These are phyloP conservation scores for Pythium scleroteichum DNA, from an alignment of 352 stramenopile species.

Conservation along the genomic window DNA sequence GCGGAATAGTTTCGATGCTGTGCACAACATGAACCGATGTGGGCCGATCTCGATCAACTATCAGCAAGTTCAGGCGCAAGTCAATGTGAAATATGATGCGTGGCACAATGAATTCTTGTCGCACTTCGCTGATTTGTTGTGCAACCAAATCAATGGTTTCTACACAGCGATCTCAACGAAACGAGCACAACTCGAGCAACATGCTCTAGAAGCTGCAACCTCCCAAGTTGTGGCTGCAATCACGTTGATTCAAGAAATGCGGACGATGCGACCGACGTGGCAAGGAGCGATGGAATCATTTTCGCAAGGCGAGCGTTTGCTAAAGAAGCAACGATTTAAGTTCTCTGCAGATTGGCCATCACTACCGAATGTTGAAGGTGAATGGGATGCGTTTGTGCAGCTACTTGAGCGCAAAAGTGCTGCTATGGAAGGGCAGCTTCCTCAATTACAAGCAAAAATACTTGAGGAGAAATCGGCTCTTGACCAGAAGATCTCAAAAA, in stretches of 20 bases:
- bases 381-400: constrained; percentile 95
- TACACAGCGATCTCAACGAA: constrained; percentile 86
- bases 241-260: constrained; percentile 90
- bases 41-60: constrained; percentile 90
- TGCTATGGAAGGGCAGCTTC: constrained; percentile 97
- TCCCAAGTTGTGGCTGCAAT: constrained; percentile 95
- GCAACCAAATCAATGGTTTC: constrained; percentile 91
- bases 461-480: constrained; percentile 94
- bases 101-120: constrained; percentile 99
- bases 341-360: constrained; percentile 97
- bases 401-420: constrained; percentile 86
- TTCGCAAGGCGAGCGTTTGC: constrained; percentile 92
- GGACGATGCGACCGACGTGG: constrained; percentile 67
- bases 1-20: constrained; percentile 93
- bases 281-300: constrained; percentile 88
- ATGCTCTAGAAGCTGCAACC: constrained; percentile 95
- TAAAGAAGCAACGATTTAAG: constrained; percentile 96
- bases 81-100: constrained; percentile 99
- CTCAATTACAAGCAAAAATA: constrained; percentile 97
- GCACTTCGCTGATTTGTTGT: constrained; percentile 95
- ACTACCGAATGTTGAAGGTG: constrained; percentile 94
- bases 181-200: constrained; percentile 90
- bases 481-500: constrained; percentile 77
- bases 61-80: constrained; percentile 90
- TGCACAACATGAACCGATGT: constrained; percentile 89